Conservation (phyloP, 768 basidiomycete genomes). For the Mycena indigotica region DNA sequence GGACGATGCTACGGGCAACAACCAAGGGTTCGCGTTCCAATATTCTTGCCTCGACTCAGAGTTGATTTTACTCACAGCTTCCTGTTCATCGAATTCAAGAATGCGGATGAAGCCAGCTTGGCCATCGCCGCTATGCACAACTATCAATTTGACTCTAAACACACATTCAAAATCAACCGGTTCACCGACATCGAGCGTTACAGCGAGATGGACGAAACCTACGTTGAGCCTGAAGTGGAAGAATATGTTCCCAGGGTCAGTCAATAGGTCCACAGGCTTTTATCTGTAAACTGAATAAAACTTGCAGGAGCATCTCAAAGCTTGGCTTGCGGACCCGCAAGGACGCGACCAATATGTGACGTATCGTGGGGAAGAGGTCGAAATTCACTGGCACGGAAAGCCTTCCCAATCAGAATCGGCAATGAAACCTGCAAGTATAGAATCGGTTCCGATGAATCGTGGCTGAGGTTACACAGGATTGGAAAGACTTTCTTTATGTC, state of each 20-base stretch:
- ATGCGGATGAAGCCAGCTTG: slow-evolving; percentile 66
- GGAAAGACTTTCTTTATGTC: slow-evolving; percentile 93
- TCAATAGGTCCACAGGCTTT: not conserved
- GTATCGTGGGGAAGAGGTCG: slow-evolving; percentile 88
- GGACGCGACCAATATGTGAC: slow-evolving; percentile 97
- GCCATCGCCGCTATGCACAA: slow-evolving; percentile 71
- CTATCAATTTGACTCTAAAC: slow-evolving; percentile 84
- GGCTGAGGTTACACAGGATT: slow-evolving; percentile 57
- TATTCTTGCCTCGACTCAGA: not conserved
- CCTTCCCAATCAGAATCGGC: slow-evolving; percentile 84
- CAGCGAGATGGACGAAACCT: slow-evolving; percentile 74
- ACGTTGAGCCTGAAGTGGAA: slow-evolving; percentile 71
- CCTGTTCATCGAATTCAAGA: slow-evolving; percentile 79
- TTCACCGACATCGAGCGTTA: slow-evolving; percentile 90
- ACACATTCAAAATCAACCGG: slow-evolving; percentile 81
- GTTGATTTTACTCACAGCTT: slow-evolving; percentile 50
- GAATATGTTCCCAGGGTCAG: slow-evolving; percentile 75
- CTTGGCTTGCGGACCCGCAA: slow-evolving; percentile 90
- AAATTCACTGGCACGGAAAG: slow-evolving; percentile 91
- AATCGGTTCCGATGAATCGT: slow-evolving; percentile 10
- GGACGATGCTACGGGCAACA: slow-evolving; percentile 79
- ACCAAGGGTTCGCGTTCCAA: slow-evolving; percentile 75
- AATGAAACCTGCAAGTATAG: slow-evolving; percentile 66
- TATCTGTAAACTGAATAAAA: slow-evolving; percentile 3
- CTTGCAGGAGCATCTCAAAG: slow-evolving; percentile 86